Evolutionary conservation across 306 rosid species (phyloP).

Genomic region (Elaeagnus macrophylla): DNA sequence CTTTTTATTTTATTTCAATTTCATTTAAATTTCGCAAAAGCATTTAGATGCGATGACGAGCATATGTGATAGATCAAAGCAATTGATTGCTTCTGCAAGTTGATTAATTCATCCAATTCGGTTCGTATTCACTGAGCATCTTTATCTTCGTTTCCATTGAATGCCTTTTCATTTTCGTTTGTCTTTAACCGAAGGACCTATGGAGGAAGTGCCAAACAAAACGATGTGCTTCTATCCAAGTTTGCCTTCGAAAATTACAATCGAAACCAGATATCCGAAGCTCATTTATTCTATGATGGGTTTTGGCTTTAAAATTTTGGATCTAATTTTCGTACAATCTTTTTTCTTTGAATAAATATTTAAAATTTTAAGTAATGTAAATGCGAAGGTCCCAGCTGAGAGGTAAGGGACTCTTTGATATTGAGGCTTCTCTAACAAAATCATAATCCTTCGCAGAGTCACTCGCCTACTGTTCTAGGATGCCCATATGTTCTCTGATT

Average conservation of each 20-base stretch:
- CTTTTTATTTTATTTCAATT: neutral
- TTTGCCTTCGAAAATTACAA: conserved; percentile 74
- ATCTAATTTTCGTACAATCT: conserved; percentile 30
- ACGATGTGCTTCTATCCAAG: conserved; percentile 72
- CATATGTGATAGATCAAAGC: conserved; percentile 11
- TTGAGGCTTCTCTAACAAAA: conserved; percentile 73
- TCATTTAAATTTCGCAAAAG: no score
- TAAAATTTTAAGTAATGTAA: no score
- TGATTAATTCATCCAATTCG: conserved; percentile 40
- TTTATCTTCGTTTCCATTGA: neutral
- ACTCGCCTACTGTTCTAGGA: conserved; percentile 63
- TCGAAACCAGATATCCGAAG: conserved; percentile 31
- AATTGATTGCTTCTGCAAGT: conserved; percentile 59
- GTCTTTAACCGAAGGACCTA: conserved; percentile 54
- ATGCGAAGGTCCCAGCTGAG: conserved; percentile 93
- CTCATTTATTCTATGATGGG: conserved; percentile 14
- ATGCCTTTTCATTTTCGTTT: neutral
- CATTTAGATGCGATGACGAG: conserved; percentile 18
- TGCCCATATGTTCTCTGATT: conserved; percentile 25
- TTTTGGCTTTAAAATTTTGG: conserved; percentile 14
- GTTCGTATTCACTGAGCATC: conserved; percentile 99
- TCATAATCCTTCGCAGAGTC: conserved; percentile 45
- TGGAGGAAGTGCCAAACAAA: conserved; percentile 54
- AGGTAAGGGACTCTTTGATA: conserved; percentile 31
- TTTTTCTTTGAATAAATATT: neutral